Evolutionary conservation across 768 basidiomycete species (phyloP).

Genomic region (Phanerochaete sordida): DNA sequence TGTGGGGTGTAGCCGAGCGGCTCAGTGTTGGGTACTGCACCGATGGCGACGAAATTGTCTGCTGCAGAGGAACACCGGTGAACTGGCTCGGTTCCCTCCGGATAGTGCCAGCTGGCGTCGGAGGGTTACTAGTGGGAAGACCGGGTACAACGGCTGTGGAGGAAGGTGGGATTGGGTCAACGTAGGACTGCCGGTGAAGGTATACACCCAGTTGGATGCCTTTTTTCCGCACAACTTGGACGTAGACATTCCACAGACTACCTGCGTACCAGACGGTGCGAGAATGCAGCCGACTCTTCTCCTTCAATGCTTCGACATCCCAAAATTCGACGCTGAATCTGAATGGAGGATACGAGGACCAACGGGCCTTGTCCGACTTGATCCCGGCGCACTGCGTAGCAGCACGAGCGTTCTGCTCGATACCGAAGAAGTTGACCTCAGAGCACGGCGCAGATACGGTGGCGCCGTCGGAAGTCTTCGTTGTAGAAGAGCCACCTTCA

Average conservation of each 20-base stretch:
- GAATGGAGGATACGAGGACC: conserved; percentile 75
- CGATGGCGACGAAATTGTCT: not conserved
- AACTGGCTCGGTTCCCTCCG: not conserved
- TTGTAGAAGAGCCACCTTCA: conserved; percentile 28
- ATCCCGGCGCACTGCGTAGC: conserved; percentile 38
- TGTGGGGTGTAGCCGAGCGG: conserved; percentile 9
- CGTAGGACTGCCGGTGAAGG: conserved; percentile 78
- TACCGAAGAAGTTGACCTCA: conserved; percentile 64
- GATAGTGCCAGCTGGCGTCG: not conserved
- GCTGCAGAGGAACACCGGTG: conserved; percentile 3
- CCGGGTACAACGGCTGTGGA: conserved; percentile 51
- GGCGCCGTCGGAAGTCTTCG: conserved; percentile 21
- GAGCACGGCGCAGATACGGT: conserved; percentile 25
- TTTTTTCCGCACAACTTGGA: conserved; percentile 86
- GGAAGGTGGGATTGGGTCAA: conserved; percentile 75
- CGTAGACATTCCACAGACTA: conserved; percentile 83
- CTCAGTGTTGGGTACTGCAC: conserved; percentile 1
- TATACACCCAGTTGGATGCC: conserved; percentile 81
- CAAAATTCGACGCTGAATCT: conserved; percentile 91
- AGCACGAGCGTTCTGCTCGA: conserved; percentile 43
- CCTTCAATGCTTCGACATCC: conserved; percentile 76
- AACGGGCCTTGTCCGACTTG: conserved; percentile 46
- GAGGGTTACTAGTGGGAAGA: not conserved
- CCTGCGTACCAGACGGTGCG: conserved; percentile 91
- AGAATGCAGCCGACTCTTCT: conserved; percentile 81